A percentile compares a stretch with the other conserved stretches of the same genome.
Conservation (phyloP, 116 monocot species). For the Iris pallida region DNA sequence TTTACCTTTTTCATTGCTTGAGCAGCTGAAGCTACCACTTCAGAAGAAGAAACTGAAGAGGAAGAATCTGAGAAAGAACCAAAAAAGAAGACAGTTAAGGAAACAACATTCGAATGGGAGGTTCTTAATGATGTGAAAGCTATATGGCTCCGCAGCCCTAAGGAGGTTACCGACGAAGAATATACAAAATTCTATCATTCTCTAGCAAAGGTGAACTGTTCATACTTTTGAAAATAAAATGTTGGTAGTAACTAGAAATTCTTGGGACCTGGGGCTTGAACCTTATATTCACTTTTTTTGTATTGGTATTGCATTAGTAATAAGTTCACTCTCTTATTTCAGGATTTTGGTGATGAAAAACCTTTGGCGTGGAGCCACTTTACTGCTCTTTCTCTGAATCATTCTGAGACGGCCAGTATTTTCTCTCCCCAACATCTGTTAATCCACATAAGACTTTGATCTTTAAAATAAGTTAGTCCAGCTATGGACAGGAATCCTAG, state of each 20-base stretch:
- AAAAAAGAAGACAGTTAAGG: conserved; percentile 87
- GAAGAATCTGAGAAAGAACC: conserved; percentile 75
- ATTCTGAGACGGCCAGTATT: no score
- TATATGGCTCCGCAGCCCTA: conserved; percentile 92
- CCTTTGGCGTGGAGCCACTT: conserved; percentile 93
- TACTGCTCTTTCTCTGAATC: no score
- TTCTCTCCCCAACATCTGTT: no score
- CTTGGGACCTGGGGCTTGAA: no score
- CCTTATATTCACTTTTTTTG: no score
- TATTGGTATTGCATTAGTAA: not conserved
- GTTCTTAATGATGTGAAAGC: conserved; percentile 95
- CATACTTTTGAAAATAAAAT: not conserved
- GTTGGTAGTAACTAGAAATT: no score
- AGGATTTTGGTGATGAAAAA: conserved; percentile 96
- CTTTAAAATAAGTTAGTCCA: no score
- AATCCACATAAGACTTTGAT: no score
- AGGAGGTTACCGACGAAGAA: conserved; percentile 93
- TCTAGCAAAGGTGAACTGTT: conserved; percentile 61
- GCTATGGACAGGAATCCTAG: no score
- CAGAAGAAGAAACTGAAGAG: conserved; percentile 63
- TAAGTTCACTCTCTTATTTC: not conserved
- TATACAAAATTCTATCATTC: conserved; percentile 91
- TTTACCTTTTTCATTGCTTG: not conserved
- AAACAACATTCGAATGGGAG: conserved; percentile 87
- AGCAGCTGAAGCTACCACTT: conserved; percentile 43